Conservation (phyloP, 352 stramenopile species). For the Globisporangium echinulatum region DNA sequence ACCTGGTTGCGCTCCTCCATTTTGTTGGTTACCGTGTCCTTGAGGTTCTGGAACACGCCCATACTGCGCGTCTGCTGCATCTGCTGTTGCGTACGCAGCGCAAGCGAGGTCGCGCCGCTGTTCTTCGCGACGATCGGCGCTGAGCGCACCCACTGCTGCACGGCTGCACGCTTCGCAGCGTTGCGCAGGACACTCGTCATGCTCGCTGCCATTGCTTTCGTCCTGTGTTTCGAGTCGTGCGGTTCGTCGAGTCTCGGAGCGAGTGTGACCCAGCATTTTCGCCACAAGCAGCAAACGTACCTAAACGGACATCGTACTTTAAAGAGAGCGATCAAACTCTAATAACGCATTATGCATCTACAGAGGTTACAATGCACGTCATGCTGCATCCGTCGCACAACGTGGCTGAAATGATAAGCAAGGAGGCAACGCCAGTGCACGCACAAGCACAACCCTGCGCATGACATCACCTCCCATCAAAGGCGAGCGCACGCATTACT, state of each 20-base stretch:
- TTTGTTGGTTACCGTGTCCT: conserved; percentile 65
- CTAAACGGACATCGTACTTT: background rate
- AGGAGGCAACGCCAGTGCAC: too few relatives aligned
- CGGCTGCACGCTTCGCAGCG: conserved; percentile 25
- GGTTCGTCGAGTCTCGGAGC: background rate
- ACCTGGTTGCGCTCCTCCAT: conserved; percentile 75
- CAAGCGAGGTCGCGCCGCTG: background rate
- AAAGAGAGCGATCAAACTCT: too few relatives aligned
- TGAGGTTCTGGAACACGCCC: conserved; percentile 67
- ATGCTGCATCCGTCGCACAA: too few relatives aligned
- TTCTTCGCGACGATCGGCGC: conserved; percentile 10
- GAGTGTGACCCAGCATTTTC: background rate
- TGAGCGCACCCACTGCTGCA: conserved; percentile 18
- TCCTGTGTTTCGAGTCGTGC: conserved; percentile 1
- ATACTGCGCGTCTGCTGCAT: conserved; percentile 48
- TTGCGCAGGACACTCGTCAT: conserved; percentile 20
- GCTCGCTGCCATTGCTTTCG: conserved; percentile 12
- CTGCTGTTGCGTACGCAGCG: background rate
- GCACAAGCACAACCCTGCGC: too few relatives aligned
- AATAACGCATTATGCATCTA: too few relatives aligned
- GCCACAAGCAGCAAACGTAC: background rate
- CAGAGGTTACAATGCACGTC: too few relatives aligned
- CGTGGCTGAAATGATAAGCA: too few relatives aligned
- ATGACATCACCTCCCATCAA: too few relatives aligned
- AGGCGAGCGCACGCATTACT: too few relatives aligned